Conservation (phyloP, 1,139 yeast genomes). For the Taiozyma sp. region DNA sequence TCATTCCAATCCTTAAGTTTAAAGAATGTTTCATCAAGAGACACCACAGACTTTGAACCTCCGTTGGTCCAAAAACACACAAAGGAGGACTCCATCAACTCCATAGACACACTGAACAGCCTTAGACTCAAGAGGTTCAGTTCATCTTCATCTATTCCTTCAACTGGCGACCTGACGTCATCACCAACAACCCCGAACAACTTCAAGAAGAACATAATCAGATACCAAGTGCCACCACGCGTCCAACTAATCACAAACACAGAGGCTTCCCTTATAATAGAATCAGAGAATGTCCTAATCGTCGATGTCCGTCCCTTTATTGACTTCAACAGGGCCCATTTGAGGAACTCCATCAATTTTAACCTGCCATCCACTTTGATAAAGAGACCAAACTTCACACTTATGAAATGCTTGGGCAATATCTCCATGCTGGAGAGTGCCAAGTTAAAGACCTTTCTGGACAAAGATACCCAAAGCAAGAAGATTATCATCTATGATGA, state of each 20-base stretch:
- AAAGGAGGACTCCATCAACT: conserved; percentile 17
- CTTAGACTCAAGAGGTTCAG: conserved; percentile 15
- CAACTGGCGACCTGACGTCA: neutral
- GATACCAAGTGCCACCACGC: conserved; percentile 10
- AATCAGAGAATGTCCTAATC: conserved; percentile 28
- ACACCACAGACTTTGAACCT: conserved; percentile 9
- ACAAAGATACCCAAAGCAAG: conserved; percentile 4
- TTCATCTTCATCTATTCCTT: conserved; percentile 11
- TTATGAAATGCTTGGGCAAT: conserved; percentile 39
- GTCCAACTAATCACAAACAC: conserved; percentile 9
- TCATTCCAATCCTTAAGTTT: conserved; percentile 4
- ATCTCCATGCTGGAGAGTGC: conserved; percentile 32
- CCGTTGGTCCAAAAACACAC: conserved; percentile 9
- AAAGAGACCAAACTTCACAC: conserved; percentile 60
- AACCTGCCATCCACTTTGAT: conserved; percentile 77
- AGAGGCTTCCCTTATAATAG: conserved; percentile 5
- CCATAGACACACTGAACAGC: conserved; percentile 16
- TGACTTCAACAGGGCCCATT: conserved; percentile 48
- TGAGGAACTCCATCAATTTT: conserved; percentile 57
- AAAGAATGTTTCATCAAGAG: conserved; percentile 10
- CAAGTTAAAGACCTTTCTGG: conserved; percentile 19
- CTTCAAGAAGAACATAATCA: conserved; percentile 5
- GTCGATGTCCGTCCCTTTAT: conserved; percentile 73
- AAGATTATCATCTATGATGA: conserved; percentile 32
- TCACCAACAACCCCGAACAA: conserved; percentile 2